Conservation (phyloP, 495 filamentous ascomycete species). For the Peziza echinospora region DNA sequence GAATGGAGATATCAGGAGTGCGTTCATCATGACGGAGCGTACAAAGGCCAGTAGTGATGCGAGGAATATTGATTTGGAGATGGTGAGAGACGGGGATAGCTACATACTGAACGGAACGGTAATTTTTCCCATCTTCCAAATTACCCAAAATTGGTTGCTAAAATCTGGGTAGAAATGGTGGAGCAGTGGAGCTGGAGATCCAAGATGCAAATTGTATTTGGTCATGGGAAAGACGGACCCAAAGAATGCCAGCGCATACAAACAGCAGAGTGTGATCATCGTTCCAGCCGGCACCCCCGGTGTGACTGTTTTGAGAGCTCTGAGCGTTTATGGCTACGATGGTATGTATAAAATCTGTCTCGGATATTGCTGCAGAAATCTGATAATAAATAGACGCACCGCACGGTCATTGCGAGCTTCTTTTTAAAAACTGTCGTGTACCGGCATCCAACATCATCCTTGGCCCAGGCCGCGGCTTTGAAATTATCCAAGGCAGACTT, state of each 20-base stretch:
- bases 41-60: slow-evolving; percentile 71
- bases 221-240: slow-evolving; percentile 78
- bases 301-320: slow-evolving; percentile 64
- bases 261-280: slow-evolving; percentile 73
- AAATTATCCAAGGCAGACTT: slow-evolving; percentile 84
- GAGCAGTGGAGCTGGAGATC: slow-evolving; percentile 79
- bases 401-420: slow-evolving; percentile 78
- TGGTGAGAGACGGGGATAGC: slow-evolving; percentile 56
- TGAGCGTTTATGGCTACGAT: slow-evolving; percentile 80
- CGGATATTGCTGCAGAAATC: not conserved
- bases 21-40: slow-evolving; percentile 88
- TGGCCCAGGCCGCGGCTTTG: slow-evolving; percentile 80
- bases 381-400: slow-evolving; percentile 39
- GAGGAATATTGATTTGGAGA: slow-evolving; percentile 65
- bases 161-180: slow-evolving; percentile 58
- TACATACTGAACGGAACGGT: slow-evolving; percentile 73
- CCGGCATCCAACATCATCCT: slow-evolving; percentile 59
- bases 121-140: not conserved
- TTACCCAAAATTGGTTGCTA: not conserved
- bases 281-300: slow-evolving; percentile 56
- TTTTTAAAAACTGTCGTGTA: slow-evolving; percentile 66
- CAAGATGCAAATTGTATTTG: slow-evolving; percentile 70
- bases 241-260: slow-evolving; percentile 48
- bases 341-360: not conserved
- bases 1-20: slow-evolving; percentile 67